phyloP scores from a whole-genome alignment of 306 rosid species.

The Prunus mongolica region DNA sequence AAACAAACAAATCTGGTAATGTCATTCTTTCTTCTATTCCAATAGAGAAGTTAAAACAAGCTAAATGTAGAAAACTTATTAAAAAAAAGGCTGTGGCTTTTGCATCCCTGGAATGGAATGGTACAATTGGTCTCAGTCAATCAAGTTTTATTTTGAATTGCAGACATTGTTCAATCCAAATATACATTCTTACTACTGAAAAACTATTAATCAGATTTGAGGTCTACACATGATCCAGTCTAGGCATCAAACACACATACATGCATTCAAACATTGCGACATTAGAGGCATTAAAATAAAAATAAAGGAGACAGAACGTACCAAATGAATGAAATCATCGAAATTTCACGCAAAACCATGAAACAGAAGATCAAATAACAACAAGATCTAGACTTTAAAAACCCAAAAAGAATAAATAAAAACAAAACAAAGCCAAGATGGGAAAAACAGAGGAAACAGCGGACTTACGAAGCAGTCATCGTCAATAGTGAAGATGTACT shows the following conservation, averaged over 20 bases:
- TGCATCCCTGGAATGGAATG: not conserved
- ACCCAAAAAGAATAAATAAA: not conserved
- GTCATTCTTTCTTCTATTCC: not conserved
- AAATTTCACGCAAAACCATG: not conserved
- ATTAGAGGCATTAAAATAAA: not conserved
- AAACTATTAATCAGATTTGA: too few species aligned
- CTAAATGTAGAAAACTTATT: not conserved
- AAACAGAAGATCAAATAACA: not conserved
- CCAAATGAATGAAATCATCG: not conserved
- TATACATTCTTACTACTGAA: not conserved
- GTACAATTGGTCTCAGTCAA: not conserved
- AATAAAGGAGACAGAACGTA: not conserved
- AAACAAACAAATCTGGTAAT: not conserved
- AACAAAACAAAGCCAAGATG: not conserved
- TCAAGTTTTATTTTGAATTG: not conserved
- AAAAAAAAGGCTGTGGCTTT: too few species aligned
- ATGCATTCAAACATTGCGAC: too few species aligned
- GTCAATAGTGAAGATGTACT: constrained; percentile 85
- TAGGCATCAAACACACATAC: not conserved
- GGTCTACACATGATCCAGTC: too few species aligned
- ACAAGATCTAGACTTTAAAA: not conserved
- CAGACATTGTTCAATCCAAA: not conserved
- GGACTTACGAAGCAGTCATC: constrained; percentile 84
- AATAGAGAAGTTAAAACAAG: not conserved
- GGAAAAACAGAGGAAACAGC: not conserved